Conservation (phyloP, 805 yeast species). For the Candida dajiaensis region DNA sequence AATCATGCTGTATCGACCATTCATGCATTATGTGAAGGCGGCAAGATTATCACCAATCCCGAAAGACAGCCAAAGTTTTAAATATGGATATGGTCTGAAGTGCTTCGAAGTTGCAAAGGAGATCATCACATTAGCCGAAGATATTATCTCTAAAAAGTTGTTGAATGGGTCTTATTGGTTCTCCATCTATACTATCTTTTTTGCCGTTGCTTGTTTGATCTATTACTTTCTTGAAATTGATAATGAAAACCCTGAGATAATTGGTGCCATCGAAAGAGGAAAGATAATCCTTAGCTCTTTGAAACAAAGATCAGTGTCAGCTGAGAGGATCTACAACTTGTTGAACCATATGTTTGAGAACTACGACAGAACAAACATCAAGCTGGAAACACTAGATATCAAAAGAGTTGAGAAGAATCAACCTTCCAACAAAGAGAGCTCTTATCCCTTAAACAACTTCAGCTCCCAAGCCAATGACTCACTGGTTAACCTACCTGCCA, state of each 20-base stretch:
- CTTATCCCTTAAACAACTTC: slow-evolving; percentile 10
- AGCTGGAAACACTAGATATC: slow-evolving; percentile 22
- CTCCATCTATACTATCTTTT: slow-evolving; percentile 88
- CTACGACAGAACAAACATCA: slow-evolving; percentile 65
- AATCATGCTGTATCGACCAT: slow-evolving; percentile 82
- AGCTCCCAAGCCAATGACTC: slow-evolving; percentile 13
- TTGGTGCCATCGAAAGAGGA: slow-evolving; percentile 74
- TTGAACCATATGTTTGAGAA: slow-evolving; percentile 74
- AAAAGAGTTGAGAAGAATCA: slow-evolving; percentile 1
- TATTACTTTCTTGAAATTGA: slow-evolving; percentile 52
- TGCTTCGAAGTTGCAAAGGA: slow-evolving; percentile 81
- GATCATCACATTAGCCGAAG: slow-evolving; percentile 74
- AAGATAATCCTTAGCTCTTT: slow-evolving; percentile 62
- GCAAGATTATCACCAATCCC: slow-evolving; percentile 24
- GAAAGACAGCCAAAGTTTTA: slow-evolving; percentile 42
- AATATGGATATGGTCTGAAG: slow-evolving; percentile 71
- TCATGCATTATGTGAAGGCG: slow-evolving; percentile 52
- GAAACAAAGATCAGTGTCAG: slow-evolving; percentile 71
- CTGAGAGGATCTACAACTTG: slow-evolving; percentile 72
- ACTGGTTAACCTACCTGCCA: slow-evolving; percentile 10
- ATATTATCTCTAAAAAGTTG: slow-evolving; percentile 65
- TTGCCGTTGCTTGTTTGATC: slow-evolving; percentile 81
- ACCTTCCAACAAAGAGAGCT: slow-evolving; percentile 1
- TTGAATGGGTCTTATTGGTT: slow-evolving; percentile 91
- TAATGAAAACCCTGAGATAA: slow-evolving; percentile 43